phyloP scores from a whole-genome alignment of 1,139 yeast genomes.

The Protomyces gravidus region DNA sequence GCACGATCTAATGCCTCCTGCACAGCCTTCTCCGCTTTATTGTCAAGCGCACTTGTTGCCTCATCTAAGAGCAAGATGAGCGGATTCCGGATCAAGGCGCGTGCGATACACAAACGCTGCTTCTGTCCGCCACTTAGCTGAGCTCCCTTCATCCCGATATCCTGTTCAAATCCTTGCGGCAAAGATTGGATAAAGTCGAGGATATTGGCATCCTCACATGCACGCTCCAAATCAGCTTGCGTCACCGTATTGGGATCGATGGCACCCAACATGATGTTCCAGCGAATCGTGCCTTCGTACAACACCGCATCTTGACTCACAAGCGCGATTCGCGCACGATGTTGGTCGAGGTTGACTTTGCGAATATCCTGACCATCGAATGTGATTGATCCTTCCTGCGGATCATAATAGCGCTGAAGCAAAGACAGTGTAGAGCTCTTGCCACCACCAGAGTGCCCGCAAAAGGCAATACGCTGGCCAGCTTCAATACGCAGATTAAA shows the following conservation, averaged over 20 bases:
- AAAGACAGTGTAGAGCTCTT: constrained; percentile 76
- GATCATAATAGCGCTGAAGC: constrained; percentile 75
- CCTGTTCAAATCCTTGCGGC: constrained; percentile 76
- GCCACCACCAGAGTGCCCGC: constrained; percentile 96
- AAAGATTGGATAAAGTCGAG: constrained; percentile 49
- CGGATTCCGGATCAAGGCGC: constrained; percentile 71
- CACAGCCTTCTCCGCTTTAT: constrained; percentile 79
- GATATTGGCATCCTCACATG: constrained; percentile 65
- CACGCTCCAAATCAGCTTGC: constrained; percentile 60
- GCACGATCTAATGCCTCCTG: constrained; percentile 56
- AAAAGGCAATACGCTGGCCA: constrained; percentile 86
- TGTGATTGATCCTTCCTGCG: constrained; percentile 57
- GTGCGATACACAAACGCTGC: constrained; percentile 76
- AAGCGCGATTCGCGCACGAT: constrained; percentile 71
- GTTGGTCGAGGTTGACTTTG: constrained; percentile 63
- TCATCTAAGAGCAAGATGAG: constrained; percentile 68
- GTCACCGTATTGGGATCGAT: constrained; percentile 48
- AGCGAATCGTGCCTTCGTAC: constrained; percentile 81
- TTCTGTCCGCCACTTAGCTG: constrained; percentile 84
- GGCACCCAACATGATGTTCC: constrained; percentile 72
- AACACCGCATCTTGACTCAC: constrained; percentile 90
- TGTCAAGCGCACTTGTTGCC: constrained; percentile 50
- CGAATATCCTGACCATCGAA: constrained; percentile 68
- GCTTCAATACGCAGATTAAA: constrained; percentile 63
- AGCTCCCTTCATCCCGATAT: constrained; percentile 81